Percentiles rank a stretch among this genome's conserved stretches.
Evolutionary conservation across 139 green algal genomes (phyloP).

Genomic region (Chlamydomonas sp.): DNA sequence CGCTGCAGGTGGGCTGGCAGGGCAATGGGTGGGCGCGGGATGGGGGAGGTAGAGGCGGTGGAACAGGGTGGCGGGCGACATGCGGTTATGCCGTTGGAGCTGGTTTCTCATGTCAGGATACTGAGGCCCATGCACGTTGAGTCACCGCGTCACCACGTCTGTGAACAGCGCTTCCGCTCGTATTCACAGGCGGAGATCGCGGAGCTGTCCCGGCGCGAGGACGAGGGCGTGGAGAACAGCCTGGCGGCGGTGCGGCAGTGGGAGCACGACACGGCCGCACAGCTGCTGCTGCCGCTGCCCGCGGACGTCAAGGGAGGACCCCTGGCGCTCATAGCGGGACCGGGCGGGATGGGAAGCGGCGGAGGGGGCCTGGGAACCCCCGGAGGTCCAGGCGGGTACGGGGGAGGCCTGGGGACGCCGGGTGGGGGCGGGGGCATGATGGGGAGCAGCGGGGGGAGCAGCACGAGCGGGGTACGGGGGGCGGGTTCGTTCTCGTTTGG

Average conservation of each 20-base stretch:
- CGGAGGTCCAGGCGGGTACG: too few relatives aligned
- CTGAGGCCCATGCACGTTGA: not conserved
- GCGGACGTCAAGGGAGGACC: not conserved
- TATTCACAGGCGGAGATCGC: not conserved
- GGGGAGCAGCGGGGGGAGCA: not conserved
- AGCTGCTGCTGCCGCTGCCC: constrained; percentile 21
- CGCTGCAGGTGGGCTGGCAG: not conserved
- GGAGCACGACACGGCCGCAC: not conserved
- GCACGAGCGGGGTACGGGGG: constrained; percentile 3
- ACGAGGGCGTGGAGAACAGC: not conserved
- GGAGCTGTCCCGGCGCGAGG: not conserved
- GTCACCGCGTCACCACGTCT: not conserved
- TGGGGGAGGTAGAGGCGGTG: too few relatives aligned
- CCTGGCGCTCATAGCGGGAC: not conserved
- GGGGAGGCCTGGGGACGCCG: not conserved
- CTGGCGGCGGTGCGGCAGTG: not conserved
- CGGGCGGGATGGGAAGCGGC: not conserved
- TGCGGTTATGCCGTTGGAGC: too few relatives aligned
- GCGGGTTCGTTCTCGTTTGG: not conserved
- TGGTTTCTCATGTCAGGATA: too few relatives aligned
- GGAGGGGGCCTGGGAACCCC: too few relatives aligned
- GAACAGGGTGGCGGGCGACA: too few relatives aligned
- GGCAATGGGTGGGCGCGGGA: not conserved
- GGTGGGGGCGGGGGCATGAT: not conserved
- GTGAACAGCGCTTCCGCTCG: not conserved